Evolutionary conservation across 148 eudicot genomes (phyloP), one percentile per base, ranked within the genome.

Genomic region (Cornus kousa): DNA sequence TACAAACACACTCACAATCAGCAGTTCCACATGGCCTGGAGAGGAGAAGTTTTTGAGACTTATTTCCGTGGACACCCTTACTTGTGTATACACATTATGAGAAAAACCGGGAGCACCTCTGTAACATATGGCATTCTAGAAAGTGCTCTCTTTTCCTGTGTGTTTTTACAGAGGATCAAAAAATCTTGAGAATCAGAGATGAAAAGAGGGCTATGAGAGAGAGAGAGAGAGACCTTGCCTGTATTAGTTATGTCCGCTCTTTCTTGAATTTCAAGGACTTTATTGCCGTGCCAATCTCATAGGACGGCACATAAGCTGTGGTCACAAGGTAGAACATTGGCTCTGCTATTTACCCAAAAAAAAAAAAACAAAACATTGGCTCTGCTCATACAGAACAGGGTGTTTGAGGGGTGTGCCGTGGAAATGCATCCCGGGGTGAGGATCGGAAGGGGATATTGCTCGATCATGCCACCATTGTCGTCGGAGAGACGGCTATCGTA

Each of bases 401-500:
- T 91, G 1, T 94, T 97, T 4, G 93, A 89, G 72, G 91, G 87
- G 7, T 90, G 91, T 65, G 93, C 93, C 0, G 94, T 92, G 66
- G 98, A 94, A 74, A 92, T 94, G 2, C 98, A 94, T 33, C 98
- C 97, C 0, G 98, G 92, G 31, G 98, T 97, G 11, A 88, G 59
- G 35, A 91, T 94, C 35, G 98, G 97, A 9, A 83, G 7, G 98
- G 98, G 77, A 87, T 92, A 53, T 66, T 94, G 83, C 82, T 94
- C 59, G 98, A 94, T 86, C 98, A 94, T 66, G 98, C 95, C 0
- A 94, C 93, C 0, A 97, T 94, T 17, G 98, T 94, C 37, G 77
- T 94, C n/a, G 98, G 98, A 20, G 98, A 94, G 68, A 94, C 97
- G 19, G 94, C 98, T 14, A 93, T 92, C 23, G 88, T 94, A n/a